Evolutionary conservation across 768 basidiomycete genomes (phyloP).

Genomic region (Coprinellus micaceus): DNA sequence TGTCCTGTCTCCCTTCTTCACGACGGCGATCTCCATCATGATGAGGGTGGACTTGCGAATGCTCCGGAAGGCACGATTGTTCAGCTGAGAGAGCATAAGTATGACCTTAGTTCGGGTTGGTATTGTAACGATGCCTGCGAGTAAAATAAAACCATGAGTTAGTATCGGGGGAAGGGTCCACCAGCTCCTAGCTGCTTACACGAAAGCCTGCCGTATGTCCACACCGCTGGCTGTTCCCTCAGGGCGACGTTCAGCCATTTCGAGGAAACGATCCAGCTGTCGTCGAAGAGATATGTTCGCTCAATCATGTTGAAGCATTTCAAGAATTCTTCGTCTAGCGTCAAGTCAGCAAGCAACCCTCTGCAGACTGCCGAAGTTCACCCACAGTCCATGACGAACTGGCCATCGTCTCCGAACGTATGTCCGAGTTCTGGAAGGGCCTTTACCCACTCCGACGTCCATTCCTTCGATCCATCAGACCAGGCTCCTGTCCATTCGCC

Average conservation of each 20-base stretch:
- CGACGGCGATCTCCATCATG: slow-evolving; percentile 49
- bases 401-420: slow-evolving; percentile 39
- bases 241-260: slow-evolving; percentile 45
- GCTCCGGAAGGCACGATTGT: slow-evolving; percentile 46
- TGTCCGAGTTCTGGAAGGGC: slow-evolving; percentile 33
- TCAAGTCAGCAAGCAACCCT: slow-evolving; percentile 25
- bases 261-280: slow-evolving; percentile 42
- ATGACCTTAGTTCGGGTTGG: slow-evolving; percentile 36
- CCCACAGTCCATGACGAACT: slow-evolving; percentile 45
- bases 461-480: slow-evolving; percentile 43
- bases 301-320: slow-evolving; percentile 44
- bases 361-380: slow-evolving; percentile 39
- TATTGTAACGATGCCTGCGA: slow-evolving; percentile 40
- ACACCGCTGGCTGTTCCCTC: slow-evolving; percentile 42
- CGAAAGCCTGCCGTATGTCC: slow-evolving; percentile 51
- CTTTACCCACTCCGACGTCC: slow-evolving; percentile 38
- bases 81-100: slow-evolving; percentile 50
- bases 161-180: neutral
- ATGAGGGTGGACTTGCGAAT: slow-evolving; percentile 40
- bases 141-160: neutral
- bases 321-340: slow-evolving; percentile 37
- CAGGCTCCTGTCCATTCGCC: slow-evolving; percentile 42
- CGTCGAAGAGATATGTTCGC: slow-evolving; percentile 43
- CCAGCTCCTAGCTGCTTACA: slow-evolving; percentile 35
- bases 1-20: slow-evolving; percentile 42